A percentile compares a stretch with the other conserved stretches of the same genome.
Conservation (phyloP, 1,139 yeast genomes). For the Yamadazyma friedrichii region DNA sequence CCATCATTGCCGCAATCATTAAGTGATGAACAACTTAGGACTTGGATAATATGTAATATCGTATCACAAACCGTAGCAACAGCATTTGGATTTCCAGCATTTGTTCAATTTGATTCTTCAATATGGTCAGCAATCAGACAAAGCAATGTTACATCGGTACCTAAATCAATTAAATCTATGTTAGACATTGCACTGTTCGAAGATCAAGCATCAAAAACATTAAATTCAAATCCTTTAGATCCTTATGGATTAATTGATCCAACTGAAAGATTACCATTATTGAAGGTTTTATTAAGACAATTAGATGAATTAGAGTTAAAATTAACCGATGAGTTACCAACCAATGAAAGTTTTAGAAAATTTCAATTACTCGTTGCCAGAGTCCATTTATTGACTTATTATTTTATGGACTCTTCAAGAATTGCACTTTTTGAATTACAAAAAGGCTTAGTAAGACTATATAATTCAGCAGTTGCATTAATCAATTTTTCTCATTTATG, state of each 20-base stretch:
- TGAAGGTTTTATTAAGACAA: slow-evolving; percentile 68
- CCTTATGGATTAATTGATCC: slow-evolving; percentile 65
- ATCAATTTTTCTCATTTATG: slow-evolving; percentile 66
- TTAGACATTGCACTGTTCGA: slow-evolving; percentile 81
- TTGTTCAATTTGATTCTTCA: slow-evolving; percentile 79
- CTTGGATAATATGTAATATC: slow-evolving; percentile 92
- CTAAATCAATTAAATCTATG: slow-evolving; percentile 66
- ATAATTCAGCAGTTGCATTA: slow-evolving; percentile 73
- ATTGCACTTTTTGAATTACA: slow-evolving; percentile 62
- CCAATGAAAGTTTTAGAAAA: slow-evolving; percentile 60
- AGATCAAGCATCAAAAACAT: slow-evolving; percentile 76
- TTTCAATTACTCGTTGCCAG: slow-evolving; percentile 71
- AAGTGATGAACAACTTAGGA: slow-evolving; percentile 73
- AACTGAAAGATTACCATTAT: slow-evolving; percentile 68
- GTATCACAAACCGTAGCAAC: slow-evolving; percentile 89
- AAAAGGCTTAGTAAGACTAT: slow-evolving; percentile 72
- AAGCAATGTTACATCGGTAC: slow-evolving; percentile 40
- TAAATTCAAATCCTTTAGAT: slow-evolving; percentile 71
- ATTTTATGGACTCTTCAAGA: slow-evolving; percentile 65
- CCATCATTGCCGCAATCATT: slow-evolving; percentile 36
- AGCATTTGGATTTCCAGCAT: slow-evolving; percentile 92
- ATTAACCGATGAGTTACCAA: slow-evolving; percentile 27
- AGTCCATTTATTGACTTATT: slow-evolving; percentile 76
- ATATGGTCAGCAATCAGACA: slow-evolving; percentile 54
- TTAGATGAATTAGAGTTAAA: slow-evolving; percentile 71